phyloP scores from a whole-genome alignment of 345 rosid species.

The Rubroshorea leprosula region DNA sequence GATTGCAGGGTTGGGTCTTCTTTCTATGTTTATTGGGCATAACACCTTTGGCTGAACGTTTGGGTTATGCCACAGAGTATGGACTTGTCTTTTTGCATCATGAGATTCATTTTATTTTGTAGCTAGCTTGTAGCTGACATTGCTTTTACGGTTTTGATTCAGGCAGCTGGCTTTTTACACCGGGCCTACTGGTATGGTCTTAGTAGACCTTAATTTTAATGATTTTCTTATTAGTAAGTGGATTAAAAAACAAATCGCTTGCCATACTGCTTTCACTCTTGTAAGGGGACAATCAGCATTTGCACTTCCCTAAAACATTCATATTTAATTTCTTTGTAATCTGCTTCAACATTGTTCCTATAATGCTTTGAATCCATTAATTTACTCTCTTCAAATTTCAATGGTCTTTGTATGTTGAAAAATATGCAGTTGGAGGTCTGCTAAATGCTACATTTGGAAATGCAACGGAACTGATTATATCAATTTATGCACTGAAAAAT shows the following conservation, averaged over 20 bases:
- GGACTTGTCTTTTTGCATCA: constrained; percentile 17
- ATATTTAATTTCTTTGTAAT: too few relatives aligned
- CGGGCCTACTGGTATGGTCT: not conserved
- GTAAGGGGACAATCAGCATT: too few relatives aligned
- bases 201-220: not conserved
- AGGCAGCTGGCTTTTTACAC: not conserved
- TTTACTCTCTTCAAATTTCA: too few relatives aligned
- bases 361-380: constrained; percentile 14
- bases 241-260: too few relatives aligned
- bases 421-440: constrained; percentile 73
- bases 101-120: constrained; percentile 4
- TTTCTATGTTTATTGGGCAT: constrained; percentile 77
- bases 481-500: constrained; percentile 63
- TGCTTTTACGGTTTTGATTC: not conserved
- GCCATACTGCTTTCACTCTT: too few relatives aligned
- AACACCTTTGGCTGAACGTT: constrained; percentile 91
- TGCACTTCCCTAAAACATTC: too few relatives aligned
- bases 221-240: not conserved
- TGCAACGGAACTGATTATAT: constrained; percentile 86
- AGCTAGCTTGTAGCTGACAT: constrained; percentile 17
- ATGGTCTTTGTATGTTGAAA: not conserved
- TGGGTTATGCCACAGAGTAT: constrained; percentile 98
- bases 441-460: constrained; percentile 92
- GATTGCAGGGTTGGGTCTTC: constrained; percentile 83
- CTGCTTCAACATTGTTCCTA: too few relatives aligned